These are phyloP conservation scores for Aphanoascus verrucosus DNA, from an alignment of 2,329 filamentous ascomycete species.

Conservation along the genomic window DNA sequence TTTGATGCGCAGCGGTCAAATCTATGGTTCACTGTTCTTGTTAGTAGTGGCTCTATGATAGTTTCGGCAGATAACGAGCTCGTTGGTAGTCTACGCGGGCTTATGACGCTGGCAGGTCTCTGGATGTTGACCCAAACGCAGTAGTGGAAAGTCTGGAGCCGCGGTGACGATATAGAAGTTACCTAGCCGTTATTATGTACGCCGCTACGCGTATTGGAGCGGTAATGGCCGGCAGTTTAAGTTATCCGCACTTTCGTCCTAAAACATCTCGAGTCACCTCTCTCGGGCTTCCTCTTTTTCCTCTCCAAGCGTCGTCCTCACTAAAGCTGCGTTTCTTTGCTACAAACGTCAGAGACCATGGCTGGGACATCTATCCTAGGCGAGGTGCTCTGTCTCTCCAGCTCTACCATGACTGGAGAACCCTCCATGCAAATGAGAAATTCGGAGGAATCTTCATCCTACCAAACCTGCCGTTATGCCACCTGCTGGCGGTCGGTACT, in stretches of 20 bases:
- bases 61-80: no score
- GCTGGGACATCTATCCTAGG: neutral
- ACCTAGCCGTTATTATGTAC: no score
- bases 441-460: slow-evolving; percentile 88
- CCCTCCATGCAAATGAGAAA: slow-evolving; percentile 77
- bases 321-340: slow-evolving; percentile 95
- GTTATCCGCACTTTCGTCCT: slow-evolving; percentile 9
- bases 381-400: slow-evolving; percentile 14
- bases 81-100: no score
- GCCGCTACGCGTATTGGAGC: no score
- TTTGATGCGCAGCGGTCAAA: no score
- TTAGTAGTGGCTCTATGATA: no score
- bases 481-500: slow-evolving; percentile 36
- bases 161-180: no score
- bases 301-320: slow-evolving; percentile 64
- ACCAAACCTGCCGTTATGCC: slow-evolving; percentile 23
- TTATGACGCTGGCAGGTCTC: no score
- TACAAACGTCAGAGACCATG: slow-evolving; percentile 55
- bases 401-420: slow-evolving; percentile 12
- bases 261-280: slow-evolving; percentile 9
- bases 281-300: slow-evolving; percentile 25
- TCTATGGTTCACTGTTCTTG: no score
- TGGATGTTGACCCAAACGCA: no score
- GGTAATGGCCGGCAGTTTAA: slow-evolving; percentile 3
- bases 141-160: no score